Conservation (phyloP, 257 asterid genomes). For the Scutellaria barbata region DNA sequence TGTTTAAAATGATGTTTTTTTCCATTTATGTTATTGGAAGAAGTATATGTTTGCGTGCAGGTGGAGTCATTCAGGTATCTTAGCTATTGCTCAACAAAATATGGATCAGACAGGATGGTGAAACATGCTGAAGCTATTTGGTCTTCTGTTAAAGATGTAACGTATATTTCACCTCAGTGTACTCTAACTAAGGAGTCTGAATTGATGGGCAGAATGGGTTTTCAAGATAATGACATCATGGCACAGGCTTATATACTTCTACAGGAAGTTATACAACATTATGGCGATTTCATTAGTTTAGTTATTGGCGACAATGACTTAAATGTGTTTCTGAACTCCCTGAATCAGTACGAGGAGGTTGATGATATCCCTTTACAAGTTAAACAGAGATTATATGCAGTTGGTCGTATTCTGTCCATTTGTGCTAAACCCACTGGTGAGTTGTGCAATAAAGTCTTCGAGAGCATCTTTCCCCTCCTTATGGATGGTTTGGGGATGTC, state of each 20-base stretch:
- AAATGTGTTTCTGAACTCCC: constrained; percentile 52
- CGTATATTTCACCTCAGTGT: constrained; percentile 63
- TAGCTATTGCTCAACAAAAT: constrained; percentile 66
- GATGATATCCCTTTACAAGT: constrained; percentile 53
- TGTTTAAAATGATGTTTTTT: constrained; percentile 19
- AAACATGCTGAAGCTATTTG: constrained; percentile 72
- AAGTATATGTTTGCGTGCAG: constrained; percentile 49
- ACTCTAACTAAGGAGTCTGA: constrained; percentile 51
- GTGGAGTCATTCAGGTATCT: constrained; percentile 87
- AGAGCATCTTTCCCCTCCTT: constrained; percentile 64
- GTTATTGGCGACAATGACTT: constrained; percentile 72
- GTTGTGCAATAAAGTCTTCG: constrained; percentile 74
- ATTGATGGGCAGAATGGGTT: constrained; percentile 56
- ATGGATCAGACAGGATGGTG: constrained; percentile 73
- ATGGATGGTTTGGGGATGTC: constrained; percentile 65
- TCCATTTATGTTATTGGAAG: constrained; percentile 25
- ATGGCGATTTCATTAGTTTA: constrained; percentile 54
- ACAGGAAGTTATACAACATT: constrained; percentile 58
- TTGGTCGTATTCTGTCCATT: constrained; percentile 67
- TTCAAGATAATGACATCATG: constrained; percentile 71
- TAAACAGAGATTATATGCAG: constrained; percentile 78
- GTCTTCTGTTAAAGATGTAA: constrained; percentile 71
- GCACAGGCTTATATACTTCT: constrained; percentile 69
- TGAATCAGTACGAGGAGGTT: constrained; percentile 48
- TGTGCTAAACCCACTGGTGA: constrained; percentile 65